phyloP scores from a whole-genome alignment of 192 early-diverging fungal genomes.

The Entophlyctis luteolus region DNA sequence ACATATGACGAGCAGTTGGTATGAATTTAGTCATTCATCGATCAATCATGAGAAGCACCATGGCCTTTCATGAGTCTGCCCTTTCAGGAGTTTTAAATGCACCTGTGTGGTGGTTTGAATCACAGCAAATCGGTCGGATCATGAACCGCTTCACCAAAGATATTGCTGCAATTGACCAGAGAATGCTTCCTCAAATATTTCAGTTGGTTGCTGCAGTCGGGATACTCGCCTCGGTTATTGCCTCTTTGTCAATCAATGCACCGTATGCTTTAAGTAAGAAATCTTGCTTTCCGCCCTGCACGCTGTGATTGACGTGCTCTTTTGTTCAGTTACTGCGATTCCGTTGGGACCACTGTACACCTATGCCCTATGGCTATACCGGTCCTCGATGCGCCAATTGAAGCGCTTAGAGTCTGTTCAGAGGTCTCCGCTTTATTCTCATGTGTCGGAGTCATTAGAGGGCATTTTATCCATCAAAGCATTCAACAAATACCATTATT shows the following conservation, averaged over 20 bases:
- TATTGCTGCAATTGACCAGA: constrained; percentile 49
- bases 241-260: neutral
- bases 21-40: neutral
- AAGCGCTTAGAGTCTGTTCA: constrained; percentile 31
- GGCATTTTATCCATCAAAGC: constrained; percentile 33
- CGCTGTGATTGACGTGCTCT: neutral
- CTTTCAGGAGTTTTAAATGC: constrained; percentile 18
- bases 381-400: constrained; percentile 56
- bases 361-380: constrained; percentile 21
- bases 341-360: constrained; percentile 7
- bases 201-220: constrained; percentile 13
- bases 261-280: neutral
- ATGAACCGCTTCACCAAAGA: constrained; percentile 59
- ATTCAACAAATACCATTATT: constrained; percentile 7
- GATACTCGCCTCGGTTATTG: neutral
- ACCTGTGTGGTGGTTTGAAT: constrained; percentile 19
- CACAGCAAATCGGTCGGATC: constrained; percentile 57
- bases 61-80: constrained; percentile 46
- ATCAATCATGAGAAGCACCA: constrained; percentile 2
- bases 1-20: neutral
- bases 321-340: constrained; percentile 6
- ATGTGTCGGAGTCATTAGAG: constrained; percentile 37
- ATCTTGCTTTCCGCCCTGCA: no score
- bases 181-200: constrained; percentile 35
- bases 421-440: constrained; percentile 30